These are phyloP conservation scores for Ulota crispa DNA, from an alignment of 225 moss, liverwort and hornwort genomes.

Conservation along the genomic window DNA sequence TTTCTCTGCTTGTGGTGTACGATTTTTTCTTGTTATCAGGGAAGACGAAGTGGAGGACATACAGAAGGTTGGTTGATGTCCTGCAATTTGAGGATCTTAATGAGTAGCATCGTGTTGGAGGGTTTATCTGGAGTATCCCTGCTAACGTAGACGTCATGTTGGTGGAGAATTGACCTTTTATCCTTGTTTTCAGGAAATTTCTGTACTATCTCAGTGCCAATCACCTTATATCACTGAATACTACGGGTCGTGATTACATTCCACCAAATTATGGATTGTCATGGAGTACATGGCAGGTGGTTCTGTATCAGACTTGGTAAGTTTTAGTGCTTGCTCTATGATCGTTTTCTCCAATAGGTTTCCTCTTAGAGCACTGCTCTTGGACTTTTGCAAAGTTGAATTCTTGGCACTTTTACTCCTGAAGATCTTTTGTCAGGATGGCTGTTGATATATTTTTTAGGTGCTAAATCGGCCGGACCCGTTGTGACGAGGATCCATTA, in stretches of 20 bases:
- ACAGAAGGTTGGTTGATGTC: conserved; percentile 69
- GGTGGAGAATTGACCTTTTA: not conserved
- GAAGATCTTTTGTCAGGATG: too few relatives aligned
- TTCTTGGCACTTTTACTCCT: not conserved
- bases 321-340: not conserved
- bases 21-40: conserved; percentile 39
- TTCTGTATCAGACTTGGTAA: conserved; percentile 90
- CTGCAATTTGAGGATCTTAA: not conserved
- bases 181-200: conserved; percentile 71
- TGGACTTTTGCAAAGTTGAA: conserved; percentile 5
- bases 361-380: not conserved
- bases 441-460: too few relatives aligned
- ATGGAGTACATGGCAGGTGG: conserved; percentile 99
- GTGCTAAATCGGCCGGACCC: too few relatives aligned
- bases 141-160: not conserved
- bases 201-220: conserved; percentile 94
- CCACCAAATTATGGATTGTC: conserved; percentile 93
- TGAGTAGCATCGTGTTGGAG: too few relatives aligned
- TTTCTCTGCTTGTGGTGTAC: conserved; percentile 19
- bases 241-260: conserved; percentile 90
- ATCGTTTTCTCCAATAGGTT: too few relatives aligned
- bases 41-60: conserved; percentile 99
- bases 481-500: not conserved
- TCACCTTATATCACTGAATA: conserved; percentile 84
- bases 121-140: too few relatives aligned